Base-by-base conservation (phyloP, 2,329 filamentous ascomycete species). In the Byssochlamys sp. region DNA sequence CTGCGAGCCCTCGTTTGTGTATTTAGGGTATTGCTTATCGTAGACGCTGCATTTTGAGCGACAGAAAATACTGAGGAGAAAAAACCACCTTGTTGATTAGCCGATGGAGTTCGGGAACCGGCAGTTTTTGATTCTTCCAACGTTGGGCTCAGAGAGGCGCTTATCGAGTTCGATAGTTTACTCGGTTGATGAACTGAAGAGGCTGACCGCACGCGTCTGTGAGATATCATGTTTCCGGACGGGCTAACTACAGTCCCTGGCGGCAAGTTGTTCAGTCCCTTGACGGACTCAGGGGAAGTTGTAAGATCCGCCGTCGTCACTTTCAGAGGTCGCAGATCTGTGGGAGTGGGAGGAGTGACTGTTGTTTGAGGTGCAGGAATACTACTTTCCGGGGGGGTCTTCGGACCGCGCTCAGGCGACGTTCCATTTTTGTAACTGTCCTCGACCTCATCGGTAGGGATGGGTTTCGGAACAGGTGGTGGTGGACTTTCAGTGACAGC, bases 21-120 rank as follows among this genome's bases (percentile, higher is more conserved):
- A 52, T 78, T 78, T 39, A 81, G 75, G 33, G 74, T 77, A 69
- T 85, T 91, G 53, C 84, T 83, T 52, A 96, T 86, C 53, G 86
- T 90, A 61, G 82, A 90, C 12, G 91, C 91, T 50, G 92, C 92
- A 80, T 88, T 96, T 73, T 97, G 92, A 19, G 94, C 94, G 52
- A 88, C 92, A 48, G 90, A 92, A 62, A 99, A 84, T 69, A 99
- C 89, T 27, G 89, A 91, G 3, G 90, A 95, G 74, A 99, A 97
- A 77, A 99, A 97, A 0, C 91, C 86, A 31, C 73, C 73, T 56
- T 75, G 75, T 54, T 75, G 73, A 31, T 73, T 75, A n/a, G 83
- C 80, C 29, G 82, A 78, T 33, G 84, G 67, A 65, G 81, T 79
- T 60, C 83, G 84, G n/a, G 77, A 69, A 57, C 72, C 66, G 62